phyloP scores from a whole-genome alignment of 1,139 yeast genomes.

The Saccharomyces uvarum region DNA sequence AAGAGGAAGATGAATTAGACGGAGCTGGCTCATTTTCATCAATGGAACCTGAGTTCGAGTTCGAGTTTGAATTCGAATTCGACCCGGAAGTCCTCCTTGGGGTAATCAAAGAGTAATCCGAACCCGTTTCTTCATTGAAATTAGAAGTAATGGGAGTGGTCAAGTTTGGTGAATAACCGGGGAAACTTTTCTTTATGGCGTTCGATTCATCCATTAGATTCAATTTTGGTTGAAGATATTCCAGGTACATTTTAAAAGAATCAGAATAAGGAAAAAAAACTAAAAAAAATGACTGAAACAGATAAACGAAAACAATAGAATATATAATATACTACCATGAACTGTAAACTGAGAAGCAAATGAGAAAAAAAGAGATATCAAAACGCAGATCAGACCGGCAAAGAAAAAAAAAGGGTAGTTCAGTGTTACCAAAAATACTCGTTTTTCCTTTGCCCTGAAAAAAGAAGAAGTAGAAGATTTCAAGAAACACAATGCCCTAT shows the following conservation, averaged over 20 bases:
- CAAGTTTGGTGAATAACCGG: neutral
- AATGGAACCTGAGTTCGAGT: neutral
- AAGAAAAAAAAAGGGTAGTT: neutral
- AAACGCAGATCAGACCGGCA: neutral
- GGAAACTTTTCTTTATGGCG: neutral
- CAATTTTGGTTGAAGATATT: neutral
- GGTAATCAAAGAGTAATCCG: neutral
- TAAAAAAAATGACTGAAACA: neutral
- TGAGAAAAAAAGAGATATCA: neutral
- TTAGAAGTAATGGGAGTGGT: neutral
- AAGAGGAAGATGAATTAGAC: neutral
- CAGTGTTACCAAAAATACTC: neutral
- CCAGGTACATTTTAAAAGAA: neutral
- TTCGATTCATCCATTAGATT: neutral
- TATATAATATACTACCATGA: neutral
- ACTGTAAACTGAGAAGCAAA: neutral
- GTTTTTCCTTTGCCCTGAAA: neutral
- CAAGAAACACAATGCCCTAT: neutral
- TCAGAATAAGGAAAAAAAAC: neutral
- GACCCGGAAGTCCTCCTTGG: neutral
- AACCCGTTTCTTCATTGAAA: neutral
- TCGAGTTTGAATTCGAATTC: neutral
- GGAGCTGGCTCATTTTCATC: neutral
- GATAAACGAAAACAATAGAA: neutral
- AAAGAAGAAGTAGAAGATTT: neutral